A percentile compares a stretch with the other conserved stretches of the same genome.
Evolutionary conservation across 345 rosid genomes (phyloP).

Genomic region (Lepidium didymum): DNA sequence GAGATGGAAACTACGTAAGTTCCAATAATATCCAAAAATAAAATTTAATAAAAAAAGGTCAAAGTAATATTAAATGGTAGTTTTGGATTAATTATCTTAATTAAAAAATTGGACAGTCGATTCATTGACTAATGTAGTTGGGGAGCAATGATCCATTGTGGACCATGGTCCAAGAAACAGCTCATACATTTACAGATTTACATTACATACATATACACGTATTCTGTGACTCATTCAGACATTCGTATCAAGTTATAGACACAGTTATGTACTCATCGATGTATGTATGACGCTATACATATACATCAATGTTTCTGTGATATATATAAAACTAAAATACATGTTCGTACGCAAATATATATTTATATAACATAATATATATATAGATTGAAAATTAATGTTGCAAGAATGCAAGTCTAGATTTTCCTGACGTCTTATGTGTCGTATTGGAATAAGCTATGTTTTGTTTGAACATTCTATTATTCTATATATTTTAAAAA

Average conservation of each 20-base stretch:
- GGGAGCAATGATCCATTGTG: slow-evolving; percentile 27
- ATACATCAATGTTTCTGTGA: too few species aligned
- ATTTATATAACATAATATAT: too few species aligned
- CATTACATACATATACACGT: slow-evolving; percentile 7
- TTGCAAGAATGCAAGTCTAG: background rate
- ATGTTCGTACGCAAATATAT: too few species aligned
- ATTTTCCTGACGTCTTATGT: background rate
- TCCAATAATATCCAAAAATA: slow-evolving; percentile 20
- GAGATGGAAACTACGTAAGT: slow-evolving; percentile 24
- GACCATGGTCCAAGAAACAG: slow-evolving; percentile 35
- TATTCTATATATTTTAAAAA: background rate
- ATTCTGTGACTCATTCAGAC: background rate
- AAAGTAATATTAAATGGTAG: slow-evolving; percentile 19
- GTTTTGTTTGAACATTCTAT: background rate
- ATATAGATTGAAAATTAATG: too few species aligned
- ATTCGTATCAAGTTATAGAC: background rate
- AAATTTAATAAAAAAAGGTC: slow-evolving; percentile 18
- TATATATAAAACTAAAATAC: too few species aligned
- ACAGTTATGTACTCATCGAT: background rate
- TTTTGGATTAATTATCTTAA: slow-evolving; percentile 14
- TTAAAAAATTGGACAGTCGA: slow-evolving; percentile 5
- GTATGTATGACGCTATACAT: too few species aligned
- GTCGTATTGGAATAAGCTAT: background rate
- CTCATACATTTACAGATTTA: slow-evolving; percentile 16
- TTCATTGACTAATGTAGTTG: slow-evolving; percentile 33